phyloP scores from a whole-genome alignment of 768 basidiomycete species.

The Amyloporia xantha region DNA sequence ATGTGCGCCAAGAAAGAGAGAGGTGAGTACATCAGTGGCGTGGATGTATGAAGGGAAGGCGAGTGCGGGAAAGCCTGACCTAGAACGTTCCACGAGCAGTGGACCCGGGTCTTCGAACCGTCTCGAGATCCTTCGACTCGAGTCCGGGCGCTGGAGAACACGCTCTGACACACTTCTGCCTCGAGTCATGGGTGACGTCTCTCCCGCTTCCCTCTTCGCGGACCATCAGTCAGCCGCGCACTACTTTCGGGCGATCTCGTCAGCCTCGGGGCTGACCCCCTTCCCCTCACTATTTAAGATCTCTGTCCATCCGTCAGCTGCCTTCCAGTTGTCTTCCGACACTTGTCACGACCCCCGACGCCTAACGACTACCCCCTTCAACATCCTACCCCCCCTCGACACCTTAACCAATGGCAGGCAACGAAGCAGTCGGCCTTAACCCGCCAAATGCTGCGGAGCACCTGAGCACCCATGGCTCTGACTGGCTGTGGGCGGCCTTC shows the following conservation, averaged over 20 bases:
- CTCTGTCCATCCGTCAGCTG: neutral
- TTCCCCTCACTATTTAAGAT: neutral
- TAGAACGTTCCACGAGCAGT: neutral
- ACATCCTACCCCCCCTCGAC: neutral
- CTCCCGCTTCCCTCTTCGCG: neutral
- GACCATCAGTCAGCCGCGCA: neutral
- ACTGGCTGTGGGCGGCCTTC: conserved; percentile 49
- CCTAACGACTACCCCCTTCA: neutral
- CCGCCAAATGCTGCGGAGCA: conserved; percentile 25
- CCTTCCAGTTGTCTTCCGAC: neutral
- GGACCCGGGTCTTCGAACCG: neutral
- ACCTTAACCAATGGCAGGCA: conserved; percentile 12
- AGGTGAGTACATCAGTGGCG: neutral
- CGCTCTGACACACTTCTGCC: neutral
- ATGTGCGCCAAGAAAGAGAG: neutral
- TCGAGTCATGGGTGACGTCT: neutral
- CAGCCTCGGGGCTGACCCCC: neutral
- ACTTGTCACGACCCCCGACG: neutral
- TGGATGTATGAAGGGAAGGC: neutral
- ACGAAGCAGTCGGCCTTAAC: conserved; percentile 23
- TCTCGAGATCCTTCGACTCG: neutral
- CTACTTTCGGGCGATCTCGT: neutral
- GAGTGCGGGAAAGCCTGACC: neutral
- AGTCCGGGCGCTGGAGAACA: neutral
- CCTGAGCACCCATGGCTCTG: conserved; percentile 37